A percentile compares a stretch with the other conserved stretches of the same genome.
These are phyloP conservation scores for Rhodotorula taiwanensis DNA, from an alignment of 768 basidiomycete genomes.

Conservation along the genomic window DNA sequence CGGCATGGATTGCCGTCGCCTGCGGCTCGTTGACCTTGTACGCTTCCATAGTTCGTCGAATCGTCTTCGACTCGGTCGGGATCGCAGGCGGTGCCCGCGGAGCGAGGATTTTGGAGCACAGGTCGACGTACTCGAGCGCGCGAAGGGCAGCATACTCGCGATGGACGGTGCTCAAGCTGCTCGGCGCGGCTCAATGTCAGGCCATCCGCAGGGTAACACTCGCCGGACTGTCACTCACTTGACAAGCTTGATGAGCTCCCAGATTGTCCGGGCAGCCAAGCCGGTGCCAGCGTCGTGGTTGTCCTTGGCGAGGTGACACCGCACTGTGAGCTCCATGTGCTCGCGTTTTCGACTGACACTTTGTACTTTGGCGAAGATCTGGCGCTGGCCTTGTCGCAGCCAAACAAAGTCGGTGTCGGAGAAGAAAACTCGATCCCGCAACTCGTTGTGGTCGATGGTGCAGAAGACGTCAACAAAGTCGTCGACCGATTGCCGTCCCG, in stretches of 20 bases:
- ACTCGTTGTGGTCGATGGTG: slow-evolving; percentile 52
- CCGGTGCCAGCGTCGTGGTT: slow-evolving; percentile 53
- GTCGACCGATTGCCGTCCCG: slow-evolving; percentile 63
- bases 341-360: slow-evolving; percentile 48
- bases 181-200: slow-evolving; percentile 9
- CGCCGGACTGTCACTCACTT: slow-evolving; percentile 53
- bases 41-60: slow-evolving; percentile 60
- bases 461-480: slow-evolving; percentile 77
- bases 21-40: slow-evolving; percentile 88
- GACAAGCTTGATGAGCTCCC: slow-evolving; percentile 71
- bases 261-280: slow-evolving; percentile 59
- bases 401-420: slow-evolving; percentile 81
- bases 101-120: slow-evolving; percentile 61
- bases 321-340: slow-evolving; percentile 57
- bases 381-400: slow-evolving; percentile 55
- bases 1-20: slow-evolving; percentile 74
- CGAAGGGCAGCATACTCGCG: slow-evolving; percentile 85
- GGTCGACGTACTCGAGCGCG: slow-evolving; percentile 74
- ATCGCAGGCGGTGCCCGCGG: slow-evolving; percentile 55
- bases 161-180: slow-evolving; percentile 78
- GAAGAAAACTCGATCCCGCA: slow-evolving; percentile 66
- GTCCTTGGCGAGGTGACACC: slow-evolving; percentile 49
- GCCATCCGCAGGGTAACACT: slow-evolving; percentile 22
- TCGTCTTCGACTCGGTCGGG: slow-evolving; percentile 51
- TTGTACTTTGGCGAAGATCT: slow-evolving; percentile 65